A percentile compares a stretch with the other conserved stretches of the same genome.
Evolutionary conservation across 1,284 basidiomycete species (phyloP).

Genomic region (Puccinia novopanici): DNA sequence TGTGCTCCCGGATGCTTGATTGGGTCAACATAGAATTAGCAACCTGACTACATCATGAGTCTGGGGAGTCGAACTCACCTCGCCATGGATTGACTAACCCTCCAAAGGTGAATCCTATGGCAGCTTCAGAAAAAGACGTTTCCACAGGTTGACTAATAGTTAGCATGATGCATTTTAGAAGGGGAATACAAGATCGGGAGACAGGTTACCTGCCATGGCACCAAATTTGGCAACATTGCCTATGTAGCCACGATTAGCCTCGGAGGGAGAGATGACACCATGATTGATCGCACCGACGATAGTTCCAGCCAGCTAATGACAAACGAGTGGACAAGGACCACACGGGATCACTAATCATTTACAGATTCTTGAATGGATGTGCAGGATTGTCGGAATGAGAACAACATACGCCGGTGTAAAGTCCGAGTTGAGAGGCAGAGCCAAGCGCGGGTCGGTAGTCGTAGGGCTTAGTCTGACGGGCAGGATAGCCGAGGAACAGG

Average conservation of each 20-base stretch:
- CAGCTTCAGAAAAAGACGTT: not conserved
- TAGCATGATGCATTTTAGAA: no score
- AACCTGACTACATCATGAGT: not conserved
- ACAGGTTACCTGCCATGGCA: slow-evolving; percentile 35
- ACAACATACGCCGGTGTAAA: slow-evolving; percentile 46
- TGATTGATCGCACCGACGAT: slow-evolving; percentile 44
- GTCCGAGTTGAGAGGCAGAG: slow-evolving; percentile 23
- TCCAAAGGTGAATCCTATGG: slow-evolving; percentile 45
- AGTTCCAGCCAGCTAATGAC: slow-evolving; percentile 32
- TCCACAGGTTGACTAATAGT: no score
- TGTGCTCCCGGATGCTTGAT: slow-evolving; percentile 31
- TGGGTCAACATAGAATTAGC: not conserved
- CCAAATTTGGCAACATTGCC: slow-evolving; percentile 25
- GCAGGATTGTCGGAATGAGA: not conserved
- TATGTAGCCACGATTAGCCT: slow-evolving; percentile 47
- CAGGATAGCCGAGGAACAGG: slow-evolving; percentile 44
- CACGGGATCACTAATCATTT: not conserved
- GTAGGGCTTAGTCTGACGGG: slow-evolving; percentile 17
- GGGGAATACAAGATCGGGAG: not conserved
- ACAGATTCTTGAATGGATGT: not conserved
- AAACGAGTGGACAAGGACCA: not conserved
- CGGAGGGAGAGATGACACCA: slow-evolving; percentile 45
- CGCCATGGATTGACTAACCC: slow-evolving; percentile 31
- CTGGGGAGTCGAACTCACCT: slow-evolving; percentile 4
- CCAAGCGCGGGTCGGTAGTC: slow-evolving; percentile 33